Evolutionary conservation across 768 basidiomycete species (phyloP).

Genomic region (Amanita thiersii): DNA sequence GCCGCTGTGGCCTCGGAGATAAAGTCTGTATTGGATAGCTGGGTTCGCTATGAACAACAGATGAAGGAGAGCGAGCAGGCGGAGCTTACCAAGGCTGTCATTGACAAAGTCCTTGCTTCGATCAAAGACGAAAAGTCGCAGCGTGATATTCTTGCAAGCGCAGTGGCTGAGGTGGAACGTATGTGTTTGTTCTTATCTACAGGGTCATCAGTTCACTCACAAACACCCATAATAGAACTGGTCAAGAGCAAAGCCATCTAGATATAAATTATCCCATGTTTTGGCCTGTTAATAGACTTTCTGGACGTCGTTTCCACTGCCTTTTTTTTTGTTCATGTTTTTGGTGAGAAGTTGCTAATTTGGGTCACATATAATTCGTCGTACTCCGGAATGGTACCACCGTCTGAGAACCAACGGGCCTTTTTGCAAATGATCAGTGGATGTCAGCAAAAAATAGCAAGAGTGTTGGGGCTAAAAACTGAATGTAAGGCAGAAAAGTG

Average conservation of each 20-base stretch:
- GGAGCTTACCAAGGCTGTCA: conserved; percentile 81
- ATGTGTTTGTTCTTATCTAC: conserved; percentile 32
- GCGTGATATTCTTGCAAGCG: conserved; percentile 69
- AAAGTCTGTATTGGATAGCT: conserved; percentile 92
- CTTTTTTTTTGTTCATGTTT: not conserved
- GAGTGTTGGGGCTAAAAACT: no score
- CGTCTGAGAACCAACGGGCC: no score
- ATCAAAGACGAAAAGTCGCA: conserved; percentile 86
- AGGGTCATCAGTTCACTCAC: not conserved
- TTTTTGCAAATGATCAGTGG: no score
- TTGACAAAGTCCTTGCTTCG: conserved; percentile 78
- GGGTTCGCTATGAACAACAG: conserved; percentile 97
- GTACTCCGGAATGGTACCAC: not conserved
- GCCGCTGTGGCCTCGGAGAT: conserved; percentile 80
- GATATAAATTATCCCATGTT: conserved; percentile 14
- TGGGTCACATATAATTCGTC: not conserved
- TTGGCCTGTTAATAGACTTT: not conserved
- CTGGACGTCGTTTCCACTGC: not conserved
- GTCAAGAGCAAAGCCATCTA: conserved; percentile 92
- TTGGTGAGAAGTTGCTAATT: no score
- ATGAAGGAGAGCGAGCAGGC: conserved; percentile 94
- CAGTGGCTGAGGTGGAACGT: conserved; percentile 91
- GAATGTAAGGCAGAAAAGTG: no score
- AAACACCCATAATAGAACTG: conserved; percentile 46
- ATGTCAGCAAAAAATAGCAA: no score